Conservation (phyloP, 1,139 yeast genomes). For the Kodamaea sp. region DNA sequence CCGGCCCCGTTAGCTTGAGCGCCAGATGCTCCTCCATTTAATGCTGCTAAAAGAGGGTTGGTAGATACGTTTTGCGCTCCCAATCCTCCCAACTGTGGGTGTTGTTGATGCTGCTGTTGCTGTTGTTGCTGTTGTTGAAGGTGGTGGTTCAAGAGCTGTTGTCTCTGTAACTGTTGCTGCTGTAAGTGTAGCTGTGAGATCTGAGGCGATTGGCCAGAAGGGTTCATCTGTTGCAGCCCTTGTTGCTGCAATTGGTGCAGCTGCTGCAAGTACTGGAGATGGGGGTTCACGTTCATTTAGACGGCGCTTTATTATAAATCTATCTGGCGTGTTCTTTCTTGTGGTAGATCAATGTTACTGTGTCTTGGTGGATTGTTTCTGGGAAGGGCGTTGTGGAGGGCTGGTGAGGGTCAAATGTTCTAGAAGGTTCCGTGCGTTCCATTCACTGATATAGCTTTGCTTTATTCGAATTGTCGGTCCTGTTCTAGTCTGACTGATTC, state of each 20-base stretch:
- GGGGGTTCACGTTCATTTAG: slow-evolving; percentile 41
- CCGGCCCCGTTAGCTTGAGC: slow-evolving; percentile 5
- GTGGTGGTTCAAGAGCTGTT: slow-evolving; percentile 39
- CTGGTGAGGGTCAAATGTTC: too few species aligned
- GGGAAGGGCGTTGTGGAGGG: too few species aligned
- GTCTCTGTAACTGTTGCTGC: slow-evolving; percentile 44
- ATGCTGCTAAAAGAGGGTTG: slow-evolving; percentile 40
- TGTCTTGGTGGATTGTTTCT: too few species aligned
- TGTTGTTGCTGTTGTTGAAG: slow-evolving; percentile 17
- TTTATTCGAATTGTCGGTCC: too few species aligned
- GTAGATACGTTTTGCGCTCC: slow-evolving; percentile 23
- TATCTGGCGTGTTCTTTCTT: too few species aligned
- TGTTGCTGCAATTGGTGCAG: slow-evolving; percentile 35
- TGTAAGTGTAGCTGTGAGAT: slow-evolving; percentile 39
- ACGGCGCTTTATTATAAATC: too few species aligned
- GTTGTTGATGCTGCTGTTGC: slow-evolving; percentile 23
- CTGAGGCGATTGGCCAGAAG: slow-evolving; percentile 39
- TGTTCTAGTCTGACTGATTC: too few species aligned
- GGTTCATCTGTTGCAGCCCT: slow-evolving; percentile 25
- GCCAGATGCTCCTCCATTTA: slow-evolving; percentile 29
- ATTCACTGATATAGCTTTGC: too few species aligned
- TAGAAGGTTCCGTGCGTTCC: background rate
- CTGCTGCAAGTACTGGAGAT: slow-evolving; percentile 45
- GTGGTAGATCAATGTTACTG: too few species aligned
- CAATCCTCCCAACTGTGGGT: slow-evolving; percentile 25